Evolutionary conservation across 148 eudicot genomes (phyloP).

Genomic region (Camellia sinensis): DNA sequence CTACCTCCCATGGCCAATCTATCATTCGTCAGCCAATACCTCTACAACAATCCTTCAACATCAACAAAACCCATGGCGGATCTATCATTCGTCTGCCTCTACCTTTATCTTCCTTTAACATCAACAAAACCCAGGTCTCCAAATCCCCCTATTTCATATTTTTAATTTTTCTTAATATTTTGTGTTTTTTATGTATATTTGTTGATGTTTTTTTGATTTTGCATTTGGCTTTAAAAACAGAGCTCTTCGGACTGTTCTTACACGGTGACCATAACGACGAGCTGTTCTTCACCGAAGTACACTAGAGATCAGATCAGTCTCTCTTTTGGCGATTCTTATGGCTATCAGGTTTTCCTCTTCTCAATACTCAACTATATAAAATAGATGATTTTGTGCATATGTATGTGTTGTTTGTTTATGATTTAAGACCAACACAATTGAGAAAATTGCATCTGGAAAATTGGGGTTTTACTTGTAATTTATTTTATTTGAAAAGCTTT

Average conservation of each 20-base stretch:
- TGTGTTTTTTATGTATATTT: background rate
- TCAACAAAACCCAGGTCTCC: constrained; percentile 28
- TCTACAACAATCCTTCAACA: constrained; percentile 20
- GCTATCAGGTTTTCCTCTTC: constrained; percentile 36
- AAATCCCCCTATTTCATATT: background rate
- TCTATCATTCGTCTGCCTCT: no score
- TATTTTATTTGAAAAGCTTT: background rate
- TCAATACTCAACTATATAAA: background rate
- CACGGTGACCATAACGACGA: constrained; percentile 41
- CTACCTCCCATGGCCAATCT: constrained; percentile 22
- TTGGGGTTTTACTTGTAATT: background rate
- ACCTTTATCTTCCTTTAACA: no score
- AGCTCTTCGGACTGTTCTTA: constrained; percentile 32
- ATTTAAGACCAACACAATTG: background rate
- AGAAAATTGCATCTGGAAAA: background rate
- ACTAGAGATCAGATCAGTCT: constrained; percentile 50
- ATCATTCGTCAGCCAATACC: constrained; percentile 23
- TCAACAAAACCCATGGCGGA: constrained; percentile 16
- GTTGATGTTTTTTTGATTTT: background rate
- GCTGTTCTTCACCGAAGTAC: constrained; percentile 42
- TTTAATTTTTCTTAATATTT: no score
- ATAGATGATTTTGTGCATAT: background rate
- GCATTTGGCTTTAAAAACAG: constrained; percentile 1
- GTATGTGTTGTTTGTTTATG: background rate
- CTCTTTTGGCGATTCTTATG: constrained; percentile 52